Base-by-base conservation (phyloP, 441 rosid species). In the Adansonia madagascariensis region DNA sequence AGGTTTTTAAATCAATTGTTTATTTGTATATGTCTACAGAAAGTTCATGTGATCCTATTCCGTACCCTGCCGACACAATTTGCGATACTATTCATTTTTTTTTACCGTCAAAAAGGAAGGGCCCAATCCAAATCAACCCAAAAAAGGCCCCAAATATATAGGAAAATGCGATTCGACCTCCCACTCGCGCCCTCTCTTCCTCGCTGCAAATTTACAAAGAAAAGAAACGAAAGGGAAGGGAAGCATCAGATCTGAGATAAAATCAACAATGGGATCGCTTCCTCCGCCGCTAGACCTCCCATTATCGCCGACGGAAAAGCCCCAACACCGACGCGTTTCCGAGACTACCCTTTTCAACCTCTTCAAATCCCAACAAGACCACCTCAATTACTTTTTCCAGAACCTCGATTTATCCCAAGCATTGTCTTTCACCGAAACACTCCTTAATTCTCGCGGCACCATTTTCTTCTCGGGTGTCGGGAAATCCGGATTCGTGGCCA, bases 381-480 rank as follows among this genome's bases (percentile, higher is more conserved):
- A 91, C 81, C 95, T 96, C 78, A 92, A 96, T 70, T 84, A 84
- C 91, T 96, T 96, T 84, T 96, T 96, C 89, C 88, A 87, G 8
- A 84, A 92, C 82, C 98, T 94, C 64, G 87, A 90, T 73, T 86
- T 94, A 79, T 75, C 97, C n/a, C 96, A 88, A 44, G 82, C 98
- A 79, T 82, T 91, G 1, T 67, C 88, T 76, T 96, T 96, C 96
- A 77, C 97, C 59, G 86, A 86, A 27, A 77, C 86, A 18, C 99
- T 94, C 81, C 91, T 92, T 78, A 71, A 84, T 66, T 78, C 88
- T 56, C 11, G 76, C 44, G 98, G 98, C 52, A 86, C 94, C 57
- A 82, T 94, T 62, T 90, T 94, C 88, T 91, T 96, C 91, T 79
- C 98, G 73, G 98, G 99, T 53, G 96, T 96, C 80, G 99, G 99